phyloP scores from a whole-genome alignment of 257 asterid species.

The Paulownia fortunei region DNA sequence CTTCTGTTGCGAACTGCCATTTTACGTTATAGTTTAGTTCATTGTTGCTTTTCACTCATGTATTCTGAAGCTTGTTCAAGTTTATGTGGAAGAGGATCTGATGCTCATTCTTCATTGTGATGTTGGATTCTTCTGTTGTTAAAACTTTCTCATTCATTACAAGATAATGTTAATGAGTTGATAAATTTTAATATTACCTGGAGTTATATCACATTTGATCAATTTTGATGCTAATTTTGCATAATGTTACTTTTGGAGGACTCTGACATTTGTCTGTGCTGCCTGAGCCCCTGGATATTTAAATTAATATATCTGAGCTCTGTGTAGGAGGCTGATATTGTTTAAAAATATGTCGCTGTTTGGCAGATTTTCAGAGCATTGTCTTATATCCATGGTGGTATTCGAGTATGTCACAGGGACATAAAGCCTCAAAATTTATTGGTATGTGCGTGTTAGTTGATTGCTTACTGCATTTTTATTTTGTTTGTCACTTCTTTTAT shows the following conservation, averaged over 20 bases:
- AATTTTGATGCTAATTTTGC: slow-evolving; percentile 7
- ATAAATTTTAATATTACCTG: slow-evolving; percentile 3
- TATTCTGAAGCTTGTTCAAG: slow-evolving; percentile 3
- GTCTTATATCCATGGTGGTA: slow-evolving; percentile 82
- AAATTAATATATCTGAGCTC: slow-evolving; percentile 9
- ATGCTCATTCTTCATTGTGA: slow-evolving; percentile 14
- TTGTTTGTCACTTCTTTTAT: slow-evolving; percentile 4
- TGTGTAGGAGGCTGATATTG: slow-evolving; percentile 20
- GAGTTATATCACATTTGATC: slow-evolving; percentile 20
- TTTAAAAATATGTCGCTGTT: slow-evolving; percentile 20
- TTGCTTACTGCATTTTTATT: slow-evolving; percentile 18
- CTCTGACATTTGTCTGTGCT: not conserved
- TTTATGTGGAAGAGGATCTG: not conserved
- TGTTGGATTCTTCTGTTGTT: not conserved
- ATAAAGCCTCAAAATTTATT: slow-evolving; percentile 96
- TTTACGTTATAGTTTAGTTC: not conserved
- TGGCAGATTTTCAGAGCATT: slow-evolving; percentile 93
- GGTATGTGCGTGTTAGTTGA: slow-evolving; percentile 51
- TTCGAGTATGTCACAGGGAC: slow-evolving; percentile 98
- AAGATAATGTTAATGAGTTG: slow-evolving; percentile 18
- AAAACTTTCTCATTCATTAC: not conserved
- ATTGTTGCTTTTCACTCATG: slow-evolving; percentile 15
- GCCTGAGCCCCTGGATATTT: slow-evolving; percentile 27
- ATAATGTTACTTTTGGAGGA: not conserved
- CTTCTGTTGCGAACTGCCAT: slow-evolving; percentile 2